These are phyloP conservation scores for Gastrodia elata DNA, from an alignment of 106 monocot species.

Conservation along the genomic window DNA sequence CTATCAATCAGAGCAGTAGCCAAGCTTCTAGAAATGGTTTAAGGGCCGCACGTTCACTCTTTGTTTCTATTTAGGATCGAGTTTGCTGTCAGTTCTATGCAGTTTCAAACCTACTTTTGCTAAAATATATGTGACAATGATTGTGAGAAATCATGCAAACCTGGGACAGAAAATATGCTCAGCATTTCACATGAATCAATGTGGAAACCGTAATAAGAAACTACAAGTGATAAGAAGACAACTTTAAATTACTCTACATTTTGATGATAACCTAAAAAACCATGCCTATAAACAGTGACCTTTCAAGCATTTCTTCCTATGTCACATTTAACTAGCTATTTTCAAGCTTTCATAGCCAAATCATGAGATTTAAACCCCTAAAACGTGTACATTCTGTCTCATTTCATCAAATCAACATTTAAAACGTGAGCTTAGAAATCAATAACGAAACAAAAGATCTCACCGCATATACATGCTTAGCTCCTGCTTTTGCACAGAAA, in stretches of 20 bases:
- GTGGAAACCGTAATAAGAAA: background rate
- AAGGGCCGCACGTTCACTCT: background rate
- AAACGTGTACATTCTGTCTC: background rate
- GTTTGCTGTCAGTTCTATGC: background rate
- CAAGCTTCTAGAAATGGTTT: background rate
- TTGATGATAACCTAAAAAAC: background rate
- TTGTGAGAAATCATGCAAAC: background rate
- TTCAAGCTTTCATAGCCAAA: background rate
- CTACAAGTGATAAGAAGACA: background rate
- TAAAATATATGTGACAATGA: background rate
- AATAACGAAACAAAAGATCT: slow-evolving; percentile 4
- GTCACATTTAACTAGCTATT: background rate
- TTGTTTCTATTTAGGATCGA: background rate
- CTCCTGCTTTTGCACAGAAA: slow-evolving; percentile 96
- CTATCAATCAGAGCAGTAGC: background rate
- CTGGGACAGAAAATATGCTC: background rate
- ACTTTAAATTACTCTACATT: background rate
- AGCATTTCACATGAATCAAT: background rate
- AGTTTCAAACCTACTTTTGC: background rate
- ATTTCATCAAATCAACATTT: background rate
- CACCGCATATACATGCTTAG: slow-evolving; percentile 96
- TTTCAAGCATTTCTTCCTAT: background rate
- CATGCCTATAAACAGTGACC: background rate
- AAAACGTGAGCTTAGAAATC: background rate
- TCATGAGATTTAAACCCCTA: background rate